These are phyloP conservation scores for Epithele typhae DNA, from an alignment of 768 basidiomycete genomes.

Conservation along the genomic window DNA sequence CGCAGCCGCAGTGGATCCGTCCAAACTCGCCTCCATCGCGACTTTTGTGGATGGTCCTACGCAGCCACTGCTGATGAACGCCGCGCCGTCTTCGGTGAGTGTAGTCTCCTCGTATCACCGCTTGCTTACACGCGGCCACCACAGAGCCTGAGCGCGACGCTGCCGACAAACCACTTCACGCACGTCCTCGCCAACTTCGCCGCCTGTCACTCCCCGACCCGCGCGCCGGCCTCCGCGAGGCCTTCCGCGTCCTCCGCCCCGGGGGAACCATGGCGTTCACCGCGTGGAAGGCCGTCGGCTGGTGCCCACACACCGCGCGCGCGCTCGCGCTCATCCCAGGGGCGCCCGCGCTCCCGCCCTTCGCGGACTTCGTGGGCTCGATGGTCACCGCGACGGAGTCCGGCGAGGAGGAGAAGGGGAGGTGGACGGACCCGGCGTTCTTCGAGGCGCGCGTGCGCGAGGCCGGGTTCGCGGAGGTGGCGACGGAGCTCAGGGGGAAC, in stretches of 20 bases:
- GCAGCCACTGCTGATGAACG: no score
- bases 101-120: no score
- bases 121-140: not conserved
- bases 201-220: not conserved
- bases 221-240: not conserved
- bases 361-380: not conserved
- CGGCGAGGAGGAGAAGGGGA: not conserved
- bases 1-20: no score
- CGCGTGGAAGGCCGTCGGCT: not conserved
- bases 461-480: not conserved
- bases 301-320: not conserved
- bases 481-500: not conserved
- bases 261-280: not conserved
- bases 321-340: not conserved
- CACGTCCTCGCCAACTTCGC: conserved; percentile 3
- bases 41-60: no score
- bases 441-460: not conserved
- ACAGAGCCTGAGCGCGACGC: not conserved
- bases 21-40: no score
- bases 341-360: not conserved
- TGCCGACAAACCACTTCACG: conserved; percentile 1
- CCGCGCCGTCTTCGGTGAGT: no score
- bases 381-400: not conserved
- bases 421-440: not conserved
- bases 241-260: conserved; percentile 2